These are phyloP conservation scores for Patellaria atrata DNA, from an alignment of 495 filamentous ascomycete species.

Conservation along the genomic window DNA sequence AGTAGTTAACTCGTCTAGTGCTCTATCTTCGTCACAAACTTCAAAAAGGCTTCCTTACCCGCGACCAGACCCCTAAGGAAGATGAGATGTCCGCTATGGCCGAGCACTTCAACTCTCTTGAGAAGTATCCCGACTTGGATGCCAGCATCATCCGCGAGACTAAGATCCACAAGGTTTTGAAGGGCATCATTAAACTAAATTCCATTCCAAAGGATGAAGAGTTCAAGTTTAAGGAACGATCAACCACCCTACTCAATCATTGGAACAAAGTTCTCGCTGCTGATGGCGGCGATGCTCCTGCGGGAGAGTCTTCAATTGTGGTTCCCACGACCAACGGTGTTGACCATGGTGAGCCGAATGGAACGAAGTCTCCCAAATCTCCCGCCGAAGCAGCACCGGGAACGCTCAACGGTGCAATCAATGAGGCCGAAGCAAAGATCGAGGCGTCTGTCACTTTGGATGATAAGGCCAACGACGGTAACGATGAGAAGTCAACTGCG, in stretches of 20 bases:
- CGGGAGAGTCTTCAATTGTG: conserved; percentile 15
- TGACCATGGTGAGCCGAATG: conserved; percentile 35
- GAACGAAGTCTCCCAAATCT: conserved; percentile 27
- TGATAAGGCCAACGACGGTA: too few species aligned
- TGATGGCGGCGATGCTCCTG: conserved; percentile 28
- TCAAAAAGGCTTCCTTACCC: conserved; percentile 76
- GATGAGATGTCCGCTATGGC: conserved; percentile 79
- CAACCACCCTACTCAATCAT: conserved; percentile 54
- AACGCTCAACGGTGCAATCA: too few species aligned
- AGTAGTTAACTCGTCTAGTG: conserved; percentile 31
- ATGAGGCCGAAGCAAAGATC: too few species aligned
- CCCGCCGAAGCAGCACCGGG: background rate
- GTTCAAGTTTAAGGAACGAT: conserved; percentile 68
- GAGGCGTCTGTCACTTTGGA: too few species aligned
- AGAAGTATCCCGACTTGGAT: conserved; percentile 64
- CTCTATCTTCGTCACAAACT: conserved; percentile 79
- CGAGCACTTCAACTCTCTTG: conserved; percentile 63
- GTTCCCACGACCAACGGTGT: conserved; percentile 34
- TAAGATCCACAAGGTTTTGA: conserved; percentile 91
- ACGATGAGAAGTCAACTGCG: too few species aligned
- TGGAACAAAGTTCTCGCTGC: conserved; percentile 70
- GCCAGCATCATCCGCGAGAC: conserved; percentile 69
- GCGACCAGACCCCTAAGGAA: conserved; percentile 65
- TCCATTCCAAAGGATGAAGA: conserved; percentile 74
- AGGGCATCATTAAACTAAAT: conserved; percentile 70